phyloP scores from a whole-genome alignment of 495 filamentous ascomycete genomes.

The Zalerion maritima region DNA sequence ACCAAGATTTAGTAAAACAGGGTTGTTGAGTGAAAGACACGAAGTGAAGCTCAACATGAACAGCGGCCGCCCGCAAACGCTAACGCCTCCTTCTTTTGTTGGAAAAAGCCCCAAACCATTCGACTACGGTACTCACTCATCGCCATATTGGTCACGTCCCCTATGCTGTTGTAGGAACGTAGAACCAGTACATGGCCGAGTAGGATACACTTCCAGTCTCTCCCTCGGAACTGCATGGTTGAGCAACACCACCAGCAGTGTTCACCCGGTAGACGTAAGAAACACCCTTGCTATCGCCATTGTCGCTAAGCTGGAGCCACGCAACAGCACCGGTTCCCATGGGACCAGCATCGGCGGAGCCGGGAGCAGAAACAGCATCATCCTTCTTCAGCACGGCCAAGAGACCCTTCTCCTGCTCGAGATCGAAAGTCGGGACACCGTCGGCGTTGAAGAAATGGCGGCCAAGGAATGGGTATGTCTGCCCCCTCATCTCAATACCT shows the following conservation, averaged over 20 bases:
- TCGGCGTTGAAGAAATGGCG: conserved; percentile 49
- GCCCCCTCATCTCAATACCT: conserved; percentile 7
- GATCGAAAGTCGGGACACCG: conserved; percentile 42
- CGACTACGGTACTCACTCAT: too few relatives aligned
- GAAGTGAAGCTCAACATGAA: too few relatives aligned
- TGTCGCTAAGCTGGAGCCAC: conserved; percentile 47
- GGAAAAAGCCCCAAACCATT: too few relatives aligned
- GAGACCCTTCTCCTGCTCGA: conserved; percentile 20
- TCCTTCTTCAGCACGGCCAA: conserved; percentile 31
- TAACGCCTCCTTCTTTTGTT: too few relatives aligned
- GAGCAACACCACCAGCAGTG: conserved; percentile 46
- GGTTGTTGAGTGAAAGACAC: too few relatives aligned
- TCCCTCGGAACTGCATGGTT: conserved; percentile 28
- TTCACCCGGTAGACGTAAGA: conserved; percentile 50
- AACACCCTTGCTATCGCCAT: conserved; percentile 30
- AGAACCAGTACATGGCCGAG: conserved; percentile 61
- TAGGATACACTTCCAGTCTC: conserved; percentile 41
- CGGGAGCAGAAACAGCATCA: conserved; percentile 35
- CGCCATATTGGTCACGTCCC: too few relatives aligned
- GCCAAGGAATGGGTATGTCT: conserved; percentile 32
- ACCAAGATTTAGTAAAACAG: too few relatives aligned
- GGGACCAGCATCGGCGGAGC: conserved; percentile 26
- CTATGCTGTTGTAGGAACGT: too few relatives aligned
- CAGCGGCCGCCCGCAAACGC: too few relatives aligned
- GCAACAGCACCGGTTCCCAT: conserved; percentile 37